Percentiles rank a stretch among this genome's conserved stretches.
Evolutionary conservation across 2,329 filamentous ascomycete genomes (phyloP).

Genomic region (Penicillium digitatum): DNA sequence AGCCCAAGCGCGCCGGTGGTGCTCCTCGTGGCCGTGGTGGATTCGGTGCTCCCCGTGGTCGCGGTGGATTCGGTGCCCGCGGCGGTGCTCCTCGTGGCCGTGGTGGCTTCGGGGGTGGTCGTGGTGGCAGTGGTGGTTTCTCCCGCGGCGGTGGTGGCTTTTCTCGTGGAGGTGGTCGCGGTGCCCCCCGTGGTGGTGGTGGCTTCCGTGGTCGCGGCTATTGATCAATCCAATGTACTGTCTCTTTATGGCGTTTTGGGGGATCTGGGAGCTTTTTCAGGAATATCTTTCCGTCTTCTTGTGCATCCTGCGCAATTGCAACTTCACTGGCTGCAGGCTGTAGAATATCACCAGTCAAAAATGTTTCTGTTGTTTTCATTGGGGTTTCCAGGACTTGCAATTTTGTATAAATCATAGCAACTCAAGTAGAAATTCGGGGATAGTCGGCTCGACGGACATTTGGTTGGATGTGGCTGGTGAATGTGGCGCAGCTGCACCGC

Average conservation of each 20-base stretch:
- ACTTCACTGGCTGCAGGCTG: conserved; percentile 28
- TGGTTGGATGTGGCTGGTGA: conserved; percentile 23
- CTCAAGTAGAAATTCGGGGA: background rate
- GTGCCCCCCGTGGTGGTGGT: conserved; percentile 16
- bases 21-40: conserved; percentile 47
- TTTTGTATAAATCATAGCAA: background rate
- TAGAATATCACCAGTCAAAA: conserved; percentile 32
- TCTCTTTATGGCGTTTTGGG: conserved; percentile 45
- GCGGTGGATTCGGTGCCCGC: conserved; percentile 18
- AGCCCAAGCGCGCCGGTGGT: conserved; percentile 64
- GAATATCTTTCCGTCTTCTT: conserved; percentile 37
- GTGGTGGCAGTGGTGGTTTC: conserved; percentile 23
- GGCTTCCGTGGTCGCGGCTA: conserved; percentile 28
- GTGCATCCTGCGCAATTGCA: conserved; percentile 36
- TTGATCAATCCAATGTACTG: conserved; percentile 27
- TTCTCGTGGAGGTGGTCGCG: conserved; percentile 12
- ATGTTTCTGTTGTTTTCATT: conserved; percentile 16
- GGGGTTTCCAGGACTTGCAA: background rate
- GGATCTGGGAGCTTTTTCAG: conserved; percentile 40
- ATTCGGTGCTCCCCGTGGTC: conserved; percentile 36
- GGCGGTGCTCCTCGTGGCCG: conserved; percentile 25
- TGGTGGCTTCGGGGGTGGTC: conserved; percentile 20
- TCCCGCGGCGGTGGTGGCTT: conserved; percentile 16
- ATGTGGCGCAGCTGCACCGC: conserved; percentile 29
- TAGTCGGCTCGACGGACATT: background rate